These are phyloP conservation scores for Myxozyma melibiosi DNA, from an alignment of 805 yeast species.

Conservation along the genomic window DNA sequence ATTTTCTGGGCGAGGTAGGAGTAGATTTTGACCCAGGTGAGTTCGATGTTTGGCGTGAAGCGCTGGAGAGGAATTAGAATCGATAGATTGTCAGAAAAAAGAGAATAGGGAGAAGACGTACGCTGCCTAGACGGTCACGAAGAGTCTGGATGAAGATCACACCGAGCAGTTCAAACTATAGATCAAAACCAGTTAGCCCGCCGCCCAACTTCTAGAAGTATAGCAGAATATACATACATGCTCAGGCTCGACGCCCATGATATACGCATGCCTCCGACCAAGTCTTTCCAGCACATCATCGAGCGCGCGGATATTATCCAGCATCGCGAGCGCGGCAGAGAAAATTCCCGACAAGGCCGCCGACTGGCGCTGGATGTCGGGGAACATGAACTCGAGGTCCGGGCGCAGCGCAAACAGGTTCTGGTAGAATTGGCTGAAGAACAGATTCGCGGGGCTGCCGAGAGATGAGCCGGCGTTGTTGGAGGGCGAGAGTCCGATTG, in stretches of 20 bases:
- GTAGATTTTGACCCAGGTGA: conserved; percentile 41
- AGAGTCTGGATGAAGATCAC: conserved; percentile 61
- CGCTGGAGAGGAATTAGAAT: conserved; percentile 1
- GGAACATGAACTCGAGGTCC: conserved; percentile 54
- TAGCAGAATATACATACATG: conserved; percentile 34
- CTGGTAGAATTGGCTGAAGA: conserved; percentile 61
- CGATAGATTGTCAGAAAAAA: background rate
- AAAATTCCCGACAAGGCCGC: conserved; percentile 64
- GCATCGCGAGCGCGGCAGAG: conserved; percentile 55
- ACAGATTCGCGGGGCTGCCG: conserved; percentile 41
- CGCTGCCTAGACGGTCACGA: conserved; percentile 51
- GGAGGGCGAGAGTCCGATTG: conserved; percentile 25
- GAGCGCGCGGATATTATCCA: conserved; percentile 54
- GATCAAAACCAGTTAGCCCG: no score
- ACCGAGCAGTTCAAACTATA: conserved; percentile 57
- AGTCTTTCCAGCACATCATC: conserved; percentile 55
- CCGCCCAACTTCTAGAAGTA: no score
- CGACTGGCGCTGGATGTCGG: conserved; percentile 63
- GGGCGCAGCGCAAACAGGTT: conserved; percentile 55
- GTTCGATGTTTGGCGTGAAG: conserved; percentile 34
- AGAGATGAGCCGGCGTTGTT: conserved; percentile 9
- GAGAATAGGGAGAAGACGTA: background rate
- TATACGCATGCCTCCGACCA: conserved; percentile 60
- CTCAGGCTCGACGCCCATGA: conserved; percentile 57
- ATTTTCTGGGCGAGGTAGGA: conserved; percentile 40